Evolutionary conservation across 2,329 filamentous ascomycete genomes (phyloP).

Genomic region (Claviceps sp.): DNA sequence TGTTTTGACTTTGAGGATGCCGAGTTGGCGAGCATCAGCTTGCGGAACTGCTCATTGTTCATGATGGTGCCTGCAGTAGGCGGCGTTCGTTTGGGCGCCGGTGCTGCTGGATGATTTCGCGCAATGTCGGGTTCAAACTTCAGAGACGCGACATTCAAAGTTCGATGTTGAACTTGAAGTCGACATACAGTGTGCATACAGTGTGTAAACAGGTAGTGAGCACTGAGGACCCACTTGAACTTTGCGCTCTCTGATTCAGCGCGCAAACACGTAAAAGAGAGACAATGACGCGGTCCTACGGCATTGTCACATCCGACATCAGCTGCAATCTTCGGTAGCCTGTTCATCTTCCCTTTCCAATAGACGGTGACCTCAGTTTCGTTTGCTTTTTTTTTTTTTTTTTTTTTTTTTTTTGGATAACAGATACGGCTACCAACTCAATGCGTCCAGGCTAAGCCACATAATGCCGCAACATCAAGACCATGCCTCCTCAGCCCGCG

Average conservation of each 20-base stretch:
- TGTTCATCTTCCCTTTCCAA: not conserved
- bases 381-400: not conserved
- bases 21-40: slow-evolving; percentile 48
- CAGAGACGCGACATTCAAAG: not conserved
- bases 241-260: not conserved
- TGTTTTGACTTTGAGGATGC: slow-evolving; percentile 26
- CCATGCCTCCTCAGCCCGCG: not conserved
- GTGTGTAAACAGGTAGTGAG: not conserved
- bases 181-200: not conserved
- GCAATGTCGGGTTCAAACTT: not conserved
- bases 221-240: not conserved
- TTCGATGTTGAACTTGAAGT: not conserved
- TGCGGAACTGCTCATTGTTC: slow-evolving; percentile 94
- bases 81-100: not conserved
- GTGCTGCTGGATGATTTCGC: not conserved
- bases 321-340: not conserved
- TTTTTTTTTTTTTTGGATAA: slow-evolving; percentile 1
- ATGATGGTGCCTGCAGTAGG: slow-evolving; percentile 31
- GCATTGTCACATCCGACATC: no score
- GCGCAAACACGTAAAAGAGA: not conserved
- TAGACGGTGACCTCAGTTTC: no score
- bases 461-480: not conserved
- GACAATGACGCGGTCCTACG: not conserved
- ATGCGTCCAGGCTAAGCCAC: not conserved
- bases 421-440: not conserved